Base-by-base conservation (phyloP, 2,329 filamentous ascomycete species). In the Talaromyces sp. region DNA sequence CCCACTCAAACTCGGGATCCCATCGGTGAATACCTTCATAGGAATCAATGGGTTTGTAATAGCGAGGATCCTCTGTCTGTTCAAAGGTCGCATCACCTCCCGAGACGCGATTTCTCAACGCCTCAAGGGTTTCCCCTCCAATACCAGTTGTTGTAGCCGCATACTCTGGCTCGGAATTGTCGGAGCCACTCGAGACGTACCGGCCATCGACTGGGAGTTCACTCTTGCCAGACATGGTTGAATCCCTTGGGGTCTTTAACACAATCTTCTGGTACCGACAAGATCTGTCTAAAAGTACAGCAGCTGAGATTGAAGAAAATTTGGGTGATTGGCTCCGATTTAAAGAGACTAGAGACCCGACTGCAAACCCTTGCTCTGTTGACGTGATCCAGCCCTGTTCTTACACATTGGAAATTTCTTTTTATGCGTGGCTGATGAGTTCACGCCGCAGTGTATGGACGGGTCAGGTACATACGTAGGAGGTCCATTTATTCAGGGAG, bases 1-100 rank as follows among this genome's bases (percentile, higher is more conserved):
- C 74, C 81, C 81, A 83, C 50, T 80, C 77, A 54, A 80, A 76
- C 0, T 78, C 73, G 0, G 80, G 80, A 64, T 84, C 81, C 75
- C 80, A 83, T 11, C 79, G 77, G 70, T 82, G 81, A 43, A 77
- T 73, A 13, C 82, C 80, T 71, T 84, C 82, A 70, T 86, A 79
- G 35, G 72, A 69, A 1, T 73, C 69, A 41, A 78, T 78, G 3
- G 77, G 77, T 60, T 77, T 79, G 62, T 79, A 78, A 59, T 71
- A 75, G 7, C 74, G 70, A 0, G 72, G 70, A 47, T 77, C 76
- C 54, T 77, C 76, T 0, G 72, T 72, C 1, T 72, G 69, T 41
- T 78, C 77, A 62, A 78, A 79, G 3, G 76, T 71, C 37, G 70
- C 69, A 50, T 75, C 74, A 6, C 59, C 54, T 9, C 58, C 58